Percentiles rank a stretch among this genome's conserved stretches.
Conservation (phyloP, 345 rosid species). For the Murraya koenigii region DNA sequence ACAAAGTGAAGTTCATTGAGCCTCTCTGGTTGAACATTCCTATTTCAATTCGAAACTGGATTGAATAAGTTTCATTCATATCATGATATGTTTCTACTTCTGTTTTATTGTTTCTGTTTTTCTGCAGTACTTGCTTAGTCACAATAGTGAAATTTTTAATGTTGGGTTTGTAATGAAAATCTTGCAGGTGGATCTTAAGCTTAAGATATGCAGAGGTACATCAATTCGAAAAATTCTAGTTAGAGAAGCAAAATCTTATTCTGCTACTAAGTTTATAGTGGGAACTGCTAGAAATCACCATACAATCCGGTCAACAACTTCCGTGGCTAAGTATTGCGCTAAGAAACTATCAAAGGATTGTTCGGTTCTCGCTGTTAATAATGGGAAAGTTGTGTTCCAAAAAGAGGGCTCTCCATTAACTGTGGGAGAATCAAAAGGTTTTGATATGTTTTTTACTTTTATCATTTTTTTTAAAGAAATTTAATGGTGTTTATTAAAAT, state of each 20-base stretch:
- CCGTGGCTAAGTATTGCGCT: slow-evolving; percentile 85
- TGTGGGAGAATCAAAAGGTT: slow-evolving; percentile 44
- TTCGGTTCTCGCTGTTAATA: slow-evolving; percentile 66
- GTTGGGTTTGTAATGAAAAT: slow-evolving; percentile 10
- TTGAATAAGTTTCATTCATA: too few species aligned
- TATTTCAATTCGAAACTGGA: too few species aligned
- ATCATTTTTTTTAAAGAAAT: not conserved
- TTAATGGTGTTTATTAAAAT: not conserved
- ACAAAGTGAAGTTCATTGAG: not conserved
- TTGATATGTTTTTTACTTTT: not conserved
- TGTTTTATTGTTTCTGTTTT: not conserved
- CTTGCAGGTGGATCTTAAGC: slow-evolving; percentile 88
- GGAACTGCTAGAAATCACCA: slow-evolving; percentile 54
- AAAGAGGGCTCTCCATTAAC: slow-evolving; percentile 51
- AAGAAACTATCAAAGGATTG: slow-evolving; percentile 57
- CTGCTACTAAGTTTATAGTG: slow-evolving; percentile 61
- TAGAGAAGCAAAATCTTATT: slow-evolving; percentile 66
- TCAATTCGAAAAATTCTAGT: slow-evolving; percentile 65
- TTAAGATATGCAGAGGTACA: slow-evolving; percentile 80
- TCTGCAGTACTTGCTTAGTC: not conserved
- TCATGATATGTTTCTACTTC: not conserved
- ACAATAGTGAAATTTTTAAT: not conserved
- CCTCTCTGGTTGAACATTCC: not conserved
- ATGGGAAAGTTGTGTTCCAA: slow-evolving; percentile 69
- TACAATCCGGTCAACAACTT: slow-evolving; percentile 55